These are phyloP conservation scores for Lachnellula arida DNA, from an alignment of 2,329 filamentous ascomycete species.

Conservation along the genomic window DNA sequence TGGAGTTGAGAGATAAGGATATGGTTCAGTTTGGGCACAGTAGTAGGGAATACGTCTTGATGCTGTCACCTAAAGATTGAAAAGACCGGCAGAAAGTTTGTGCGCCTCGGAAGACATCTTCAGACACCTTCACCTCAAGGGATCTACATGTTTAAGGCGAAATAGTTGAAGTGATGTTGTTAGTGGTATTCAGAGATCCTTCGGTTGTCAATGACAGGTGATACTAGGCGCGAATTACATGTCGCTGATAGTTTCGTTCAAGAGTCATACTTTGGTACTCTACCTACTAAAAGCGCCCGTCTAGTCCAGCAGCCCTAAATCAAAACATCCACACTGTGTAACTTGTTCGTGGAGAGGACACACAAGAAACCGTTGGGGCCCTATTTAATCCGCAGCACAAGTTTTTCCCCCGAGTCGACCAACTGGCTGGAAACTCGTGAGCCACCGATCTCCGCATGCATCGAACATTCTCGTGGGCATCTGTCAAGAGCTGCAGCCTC, in stretches of 20 bases:
- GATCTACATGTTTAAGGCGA: not conserved
- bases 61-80: slow-evolving; percentile 53
- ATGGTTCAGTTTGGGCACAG: slow-evolving; percentile 84
- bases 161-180: not conserved
- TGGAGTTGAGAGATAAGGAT: slow-evolving; percentile 85
- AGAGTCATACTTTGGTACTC: not conserved
- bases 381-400: not conserved
- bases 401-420: not conserved
- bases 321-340: not conserved
- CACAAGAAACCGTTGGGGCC: not conserved
- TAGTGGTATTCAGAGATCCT: not conserved
- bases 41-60: slow-evolving; percentile 90
- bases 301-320: not conserved
- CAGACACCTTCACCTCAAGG: not conserved
- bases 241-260: not conserved
- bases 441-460: not conserved
- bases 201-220: not conserved
- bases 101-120: not conserved
- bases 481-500: not conserved
- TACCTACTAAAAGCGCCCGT: not conserved
- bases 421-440: not conserved
- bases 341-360: not conserved
- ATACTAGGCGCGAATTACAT: not conserved
- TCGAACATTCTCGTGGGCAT: not conserved
- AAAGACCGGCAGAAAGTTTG: not conserved